Conservation (phyloP, 352 stramenopile genomes). For the Globisporangium cylindrosporum region DNA sequence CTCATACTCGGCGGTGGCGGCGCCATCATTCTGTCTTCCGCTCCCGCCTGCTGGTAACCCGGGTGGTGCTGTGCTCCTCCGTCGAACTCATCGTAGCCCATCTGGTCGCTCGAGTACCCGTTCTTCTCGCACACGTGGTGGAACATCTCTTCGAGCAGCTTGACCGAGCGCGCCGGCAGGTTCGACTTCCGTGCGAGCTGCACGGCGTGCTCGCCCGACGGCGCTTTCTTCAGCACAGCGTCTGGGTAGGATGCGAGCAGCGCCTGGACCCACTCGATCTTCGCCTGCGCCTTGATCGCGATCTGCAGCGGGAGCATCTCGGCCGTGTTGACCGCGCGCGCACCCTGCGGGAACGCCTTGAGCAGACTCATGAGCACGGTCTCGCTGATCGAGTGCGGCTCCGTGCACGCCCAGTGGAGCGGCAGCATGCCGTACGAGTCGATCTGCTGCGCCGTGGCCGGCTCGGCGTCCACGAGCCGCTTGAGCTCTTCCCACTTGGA, state of each 20-base stretch:
- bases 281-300: slow-evolving; percentile 82
- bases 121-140: slow-evolving; percentile 78
- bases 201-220: slow-evolving; percentile 71
- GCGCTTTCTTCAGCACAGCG: slow-evolving; percentile 73
- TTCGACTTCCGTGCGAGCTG: slow-evolving; percentile 62
- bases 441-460: slow-evolving; percentile 61
- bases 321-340: slow-evolving; percentile 66
- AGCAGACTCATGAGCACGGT: slow-evolving; percentile 70
- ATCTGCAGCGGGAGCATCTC: slow-evolving; percentile 88
- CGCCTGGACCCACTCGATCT: slow-evolving; percentile 85
- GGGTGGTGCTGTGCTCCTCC: background rate
- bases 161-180: slow-evolving; percentile 57
- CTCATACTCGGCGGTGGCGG: background rate
- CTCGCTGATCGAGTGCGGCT: slow-evolving; percentile 74
- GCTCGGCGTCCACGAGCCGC: slow-evolving; percentile 69
- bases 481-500: slow-evolving; percentile 80
- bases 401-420: slow-evolving; percentile 86
- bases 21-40: slow-evolving; percentile 1
- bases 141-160: slow-evolving; percentile 86
- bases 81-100: slow-evolving; percentile 41
- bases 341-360: slow-evolving; percentile 73
- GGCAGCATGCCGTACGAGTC: slow-evolving; percentile 88
- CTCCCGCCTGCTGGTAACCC: background rate
- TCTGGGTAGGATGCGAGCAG: slow-evolving; percentile 81
- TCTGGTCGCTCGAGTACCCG: slow-evolving; percentile 46